phyloP scores from a whole-genome alignment of 176 grass and related monocot genomes.

The Bonia amplexicaulis region DNA sequence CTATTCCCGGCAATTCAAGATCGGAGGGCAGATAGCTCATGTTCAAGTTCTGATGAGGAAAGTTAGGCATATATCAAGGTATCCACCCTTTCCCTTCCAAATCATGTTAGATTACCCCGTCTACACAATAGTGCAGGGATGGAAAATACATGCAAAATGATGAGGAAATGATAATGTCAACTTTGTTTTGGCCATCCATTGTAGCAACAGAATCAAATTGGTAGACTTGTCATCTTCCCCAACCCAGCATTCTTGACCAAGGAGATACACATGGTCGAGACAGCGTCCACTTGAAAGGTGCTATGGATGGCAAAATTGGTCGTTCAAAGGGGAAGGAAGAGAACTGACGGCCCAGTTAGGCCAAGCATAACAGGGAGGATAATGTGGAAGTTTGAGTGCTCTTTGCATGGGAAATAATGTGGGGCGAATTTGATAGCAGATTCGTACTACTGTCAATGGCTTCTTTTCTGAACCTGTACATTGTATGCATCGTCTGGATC shows the following conservation, averaged over 20 bases:
- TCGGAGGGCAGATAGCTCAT: slow-evolving; percentile 48
- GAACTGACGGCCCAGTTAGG: slow-evolving; percentile 10
- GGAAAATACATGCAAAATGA: background rate
- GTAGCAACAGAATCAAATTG: background rate
- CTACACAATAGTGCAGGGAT: background rate
- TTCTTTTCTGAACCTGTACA: background rate
- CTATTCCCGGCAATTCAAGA: slow-evolving; percentile 65
- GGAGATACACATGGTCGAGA: background rate
- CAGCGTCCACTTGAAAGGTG: background rate
- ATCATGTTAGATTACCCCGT: background rate
- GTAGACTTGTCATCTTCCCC: background rate
- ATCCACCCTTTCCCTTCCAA: background rate
- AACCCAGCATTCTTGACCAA: background rate
- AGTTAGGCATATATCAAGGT: slow-evolving; percentile 18
- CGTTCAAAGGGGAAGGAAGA: background rate
- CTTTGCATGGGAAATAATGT: background rate
- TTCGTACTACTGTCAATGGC: background rate
- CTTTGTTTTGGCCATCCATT: background rate
- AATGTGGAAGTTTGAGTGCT: background rate
- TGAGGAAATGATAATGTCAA: background rate
- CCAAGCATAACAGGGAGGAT: background rate
- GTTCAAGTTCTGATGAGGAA: slow-evolving; percentile 39
- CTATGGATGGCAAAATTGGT: background rate
- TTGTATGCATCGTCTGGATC: background rate
- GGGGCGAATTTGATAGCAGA: background rate